A percentile compares a stretch with the other conserved stretches of the same genome.
phyloP scores from a whole-genome alignment of 257 asterid genomes.

The Rehmannia glutinosa region DNA sequence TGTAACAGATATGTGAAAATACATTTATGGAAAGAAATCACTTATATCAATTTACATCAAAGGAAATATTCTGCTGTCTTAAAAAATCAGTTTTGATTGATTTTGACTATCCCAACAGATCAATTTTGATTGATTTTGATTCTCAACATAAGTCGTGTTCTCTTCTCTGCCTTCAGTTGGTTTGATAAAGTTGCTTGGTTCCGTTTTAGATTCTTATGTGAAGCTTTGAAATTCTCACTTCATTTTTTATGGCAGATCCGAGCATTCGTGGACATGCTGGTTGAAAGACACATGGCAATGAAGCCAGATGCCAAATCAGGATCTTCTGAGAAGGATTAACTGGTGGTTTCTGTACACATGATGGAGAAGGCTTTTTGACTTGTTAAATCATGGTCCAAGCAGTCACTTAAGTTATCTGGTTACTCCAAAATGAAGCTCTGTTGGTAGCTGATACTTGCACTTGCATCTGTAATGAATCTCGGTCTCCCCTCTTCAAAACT shows the following conservation, averaged over 20 bases:
- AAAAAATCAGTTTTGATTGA: too few relatives aligned
- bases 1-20: too few relatives aligned
- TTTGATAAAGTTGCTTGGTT: neutral
- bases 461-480: conserved; percentile 13
- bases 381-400: conserved; percentile 16
- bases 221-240: conserved; percentile 19
- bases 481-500: conserved; percentile 14
- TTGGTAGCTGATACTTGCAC: too few relatives aligned
- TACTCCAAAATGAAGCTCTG: conserved; percentile 18
- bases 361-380: conserved; percentile 21
- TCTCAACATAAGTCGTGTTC: too few relatives aligned
- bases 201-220: conserved; percentile 2
- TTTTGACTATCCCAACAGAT: too few relatives aligned
- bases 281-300: conserved; percentile 73
- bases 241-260: conserved; percentile 64
- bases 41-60: too few relatives aligned
- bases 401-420: conserved; percentile 19
- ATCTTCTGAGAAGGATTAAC: conserved; percentile 32
- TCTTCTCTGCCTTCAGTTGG: neutral
- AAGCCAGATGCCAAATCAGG: conserved; percentile 58
- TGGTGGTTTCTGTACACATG: conserved; percentile 17
- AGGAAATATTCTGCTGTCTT: too few relatives aligned
- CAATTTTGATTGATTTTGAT: too few relatives aligned
- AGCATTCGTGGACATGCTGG: conserved; percentile 87
- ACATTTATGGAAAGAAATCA: too few relatives aligned